Conservation (phyloP, 169 alveolate species). For the Plasmodium inui region DNA sequence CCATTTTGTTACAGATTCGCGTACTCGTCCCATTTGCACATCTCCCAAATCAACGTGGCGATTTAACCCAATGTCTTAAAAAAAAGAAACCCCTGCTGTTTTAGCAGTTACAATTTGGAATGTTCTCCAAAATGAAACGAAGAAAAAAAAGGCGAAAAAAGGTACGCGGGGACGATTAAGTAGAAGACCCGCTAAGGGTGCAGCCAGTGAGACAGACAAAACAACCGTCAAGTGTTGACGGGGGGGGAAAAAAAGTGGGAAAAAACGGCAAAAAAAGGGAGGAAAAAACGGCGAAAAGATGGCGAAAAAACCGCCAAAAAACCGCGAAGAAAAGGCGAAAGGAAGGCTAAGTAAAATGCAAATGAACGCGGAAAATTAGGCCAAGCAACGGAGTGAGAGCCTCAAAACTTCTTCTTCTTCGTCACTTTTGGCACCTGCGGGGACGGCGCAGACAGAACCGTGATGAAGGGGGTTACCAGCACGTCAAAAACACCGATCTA, state of each 20-base stretch:
- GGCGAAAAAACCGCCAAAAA: background rate
- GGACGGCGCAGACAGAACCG: background rate
- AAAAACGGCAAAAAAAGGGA: background rate
- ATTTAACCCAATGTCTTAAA: background rate
- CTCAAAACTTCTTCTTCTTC: slow-evolving; percentile 33
- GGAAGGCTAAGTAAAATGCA: background rate
- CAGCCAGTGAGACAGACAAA: background rate
- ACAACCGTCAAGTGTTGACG: background rate
- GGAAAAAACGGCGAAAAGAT: background rate
- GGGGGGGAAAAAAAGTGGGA: background rate
- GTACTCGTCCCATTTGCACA: background rate
- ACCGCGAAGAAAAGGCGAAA: background rate
- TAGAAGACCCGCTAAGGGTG: background rate
- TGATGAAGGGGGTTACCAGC: background rate
- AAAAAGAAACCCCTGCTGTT: background rate
- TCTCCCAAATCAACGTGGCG: background rate
- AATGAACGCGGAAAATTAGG: background rate
- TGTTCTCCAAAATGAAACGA: background rate
- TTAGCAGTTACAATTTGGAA: background rate
- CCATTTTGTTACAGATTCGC: no score
- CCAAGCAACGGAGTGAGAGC: background rate
- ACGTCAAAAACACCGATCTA: background rate
- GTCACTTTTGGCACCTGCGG: slow-evolving; percentile 52
- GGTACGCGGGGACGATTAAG: background rate
- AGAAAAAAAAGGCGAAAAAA: background rate